Evolutionary conservation across 192 early-diverging fungal genomes (phyloP).

Genomic region (Mortierella alpina): DNA sequence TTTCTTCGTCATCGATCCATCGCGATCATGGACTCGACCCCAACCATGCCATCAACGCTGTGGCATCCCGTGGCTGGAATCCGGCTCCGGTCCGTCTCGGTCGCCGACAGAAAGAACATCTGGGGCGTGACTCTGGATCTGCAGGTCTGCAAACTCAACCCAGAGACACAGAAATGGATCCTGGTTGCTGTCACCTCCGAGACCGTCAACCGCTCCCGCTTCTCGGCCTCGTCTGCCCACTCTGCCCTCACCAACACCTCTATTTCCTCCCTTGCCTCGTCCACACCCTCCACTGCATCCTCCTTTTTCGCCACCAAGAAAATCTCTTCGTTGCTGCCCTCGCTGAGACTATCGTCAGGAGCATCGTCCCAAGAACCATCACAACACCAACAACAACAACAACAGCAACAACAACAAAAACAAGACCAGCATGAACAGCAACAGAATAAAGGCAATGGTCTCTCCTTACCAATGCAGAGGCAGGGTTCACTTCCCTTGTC

Average conservation of each 20-base stretch:
- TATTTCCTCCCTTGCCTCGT: neutral
- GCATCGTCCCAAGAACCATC: no score
- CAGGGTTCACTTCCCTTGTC: neutral
- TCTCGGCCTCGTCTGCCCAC: slow-evolving; percentile 14
- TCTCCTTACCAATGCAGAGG: neutral
- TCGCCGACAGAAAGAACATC: slow-evolving; percentile 33
- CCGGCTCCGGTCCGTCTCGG: slow-evolving; percentile 43
- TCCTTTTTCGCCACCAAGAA: no score
- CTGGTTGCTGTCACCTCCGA: slow-evolving; percentile 39
- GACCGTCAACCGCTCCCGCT: neutral
- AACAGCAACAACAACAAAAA: neutral
- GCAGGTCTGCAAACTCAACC: slow-evolving; percentile 37
- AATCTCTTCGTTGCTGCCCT: neutral
- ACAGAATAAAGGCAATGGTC: neutral
- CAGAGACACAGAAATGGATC: slow-evolving; percentile 26
- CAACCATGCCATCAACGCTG: neutral
- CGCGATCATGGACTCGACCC: no score
- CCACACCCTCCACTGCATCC: neutral
- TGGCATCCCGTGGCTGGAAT: slow-evolving; percentile 40
- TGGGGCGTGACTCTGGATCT: slow-evolving; percentile 51
- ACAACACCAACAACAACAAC: neutral
- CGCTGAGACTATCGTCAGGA: neutral
- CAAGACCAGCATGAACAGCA: slow-evolving; percentile 3
- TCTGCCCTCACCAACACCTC: neutral
- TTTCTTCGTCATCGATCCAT: no score